A percentile compares a stretch with the other conserved stretches of the same genome.
Conservation (phyloP, 140 eudicot genomes). For the Erigeron philadelphicus region DNA sequence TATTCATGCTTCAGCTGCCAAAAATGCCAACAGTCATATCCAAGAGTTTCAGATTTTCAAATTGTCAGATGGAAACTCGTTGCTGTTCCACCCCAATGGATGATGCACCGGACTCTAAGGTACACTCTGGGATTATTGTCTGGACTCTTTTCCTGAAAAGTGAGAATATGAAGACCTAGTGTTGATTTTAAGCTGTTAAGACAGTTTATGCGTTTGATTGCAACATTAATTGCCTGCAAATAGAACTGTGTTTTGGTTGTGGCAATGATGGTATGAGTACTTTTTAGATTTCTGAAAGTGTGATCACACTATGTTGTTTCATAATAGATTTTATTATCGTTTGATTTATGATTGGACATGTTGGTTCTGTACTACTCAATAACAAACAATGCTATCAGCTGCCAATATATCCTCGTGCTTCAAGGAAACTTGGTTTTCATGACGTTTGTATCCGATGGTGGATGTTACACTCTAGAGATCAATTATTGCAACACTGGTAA, state of each 20-base stretch:
- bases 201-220: not conserved
- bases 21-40: slow-evolving; percentile 26
- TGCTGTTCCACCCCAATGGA: slow-evolving; percentile 36
- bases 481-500: not conserved
- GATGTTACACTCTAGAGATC: not conserved
- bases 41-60: slow-evolving; percentile 42
- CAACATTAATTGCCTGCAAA: not conserved
- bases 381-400: not conserved
- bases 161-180: not conserved
- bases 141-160: not conserved
- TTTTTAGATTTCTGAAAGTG: not conserved
- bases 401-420: not conserved
- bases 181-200: not conserved
- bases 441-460: too few species aligned
- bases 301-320: not conserved
- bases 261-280: not conserved
- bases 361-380: not conserved
- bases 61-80: slow-evolving; percentile 40
- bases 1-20: slow-evolving; percentile 15
- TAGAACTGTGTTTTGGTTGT: not conserved
- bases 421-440: not conserved
- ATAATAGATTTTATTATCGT: not conserved
- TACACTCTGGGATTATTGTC: not conserved
- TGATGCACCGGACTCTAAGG: slow-evolving; percentile 14
- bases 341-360: not conserved